phyloP scores from a whole-genome alignment of 2,329 filamentous ascomycete genomes.

The Ramularia collo-cygni region DNA sequence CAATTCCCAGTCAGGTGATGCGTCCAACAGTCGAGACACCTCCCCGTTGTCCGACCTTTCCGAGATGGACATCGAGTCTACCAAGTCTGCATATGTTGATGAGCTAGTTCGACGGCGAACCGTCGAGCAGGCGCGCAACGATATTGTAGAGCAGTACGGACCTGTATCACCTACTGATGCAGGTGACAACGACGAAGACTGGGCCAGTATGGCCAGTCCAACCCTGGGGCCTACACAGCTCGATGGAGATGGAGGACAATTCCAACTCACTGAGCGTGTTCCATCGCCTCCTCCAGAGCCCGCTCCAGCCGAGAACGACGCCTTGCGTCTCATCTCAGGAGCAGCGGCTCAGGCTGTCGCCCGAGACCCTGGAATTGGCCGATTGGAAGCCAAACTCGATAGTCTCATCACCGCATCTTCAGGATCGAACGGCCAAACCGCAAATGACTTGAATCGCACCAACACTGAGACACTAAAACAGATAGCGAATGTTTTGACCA shows the following conservation, averaged over 20 bases:
- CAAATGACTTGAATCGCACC: constrained; percentile 4
- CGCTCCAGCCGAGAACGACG: constrained; percentile 1
- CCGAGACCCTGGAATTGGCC: constrained; percentile 9
- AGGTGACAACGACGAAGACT: constrained; percentile 5
- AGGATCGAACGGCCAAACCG: not conserved
- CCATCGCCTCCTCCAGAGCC: constrained; percentile 5
- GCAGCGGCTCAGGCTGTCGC: constrained; percentile 9
- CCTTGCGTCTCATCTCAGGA: constrained; percentile 6
- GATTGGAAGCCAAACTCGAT: constrained; percentile 13
- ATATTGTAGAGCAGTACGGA: constrained; percentile 8
- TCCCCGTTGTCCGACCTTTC: constrained; percentile 4
- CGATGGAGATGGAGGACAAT: constrained; percentile 1
- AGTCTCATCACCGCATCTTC: constrained; percentile 4
- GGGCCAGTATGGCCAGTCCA: constrained; percentile 1
- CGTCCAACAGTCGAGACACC: not conserved
- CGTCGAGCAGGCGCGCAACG: constrained; percentile 4
- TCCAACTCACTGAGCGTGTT: not conserved
- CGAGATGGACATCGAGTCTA: constrained; percentile 1
- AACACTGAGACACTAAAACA: constrained; percentile 6
- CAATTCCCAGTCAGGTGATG: not conserved
- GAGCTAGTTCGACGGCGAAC: constrained; percentile 8
- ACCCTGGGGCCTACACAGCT: not conserved
- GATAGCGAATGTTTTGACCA: constrained; percentile 8
- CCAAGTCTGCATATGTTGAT: constrained; percentile 10
- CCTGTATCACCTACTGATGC: constrained; percentile 6